Percentiles rank a stretch among this genome's conserved stretches.
phyloP scores from a whole-genome alignment of 2,329 filamentous ascomycete genomes.

The Monilinia polystroma region DNA sequence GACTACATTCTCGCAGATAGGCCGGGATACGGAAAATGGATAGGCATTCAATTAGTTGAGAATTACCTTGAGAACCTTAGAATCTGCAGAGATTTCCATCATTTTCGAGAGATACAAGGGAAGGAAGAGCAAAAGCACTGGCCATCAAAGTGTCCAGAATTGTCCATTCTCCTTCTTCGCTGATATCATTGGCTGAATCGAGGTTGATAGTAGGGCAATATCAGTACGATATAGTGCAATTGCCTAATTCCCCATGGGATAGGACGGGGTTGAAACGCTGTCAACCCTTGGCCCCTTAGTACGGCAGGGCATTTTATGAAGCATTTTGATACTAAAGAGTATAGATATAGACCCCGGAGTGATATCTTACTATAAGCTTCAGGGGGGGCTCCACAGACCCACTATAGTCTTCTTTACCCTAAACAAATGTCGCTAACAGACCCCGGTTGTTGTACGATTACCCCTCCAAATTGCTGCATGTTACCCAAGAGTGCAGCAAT shows the following conservation, averaged over 20 bases:
- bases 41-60: not conserved
- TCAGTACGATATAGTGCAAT: not conserved
- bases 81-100: not conserved
- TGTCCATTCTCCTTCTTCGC: not conserved
- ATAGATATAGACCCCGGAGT: not conserved
- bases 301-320: not conserved
- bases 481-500: not conserved
- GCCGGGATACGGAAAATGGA: constrained; percentile 8
- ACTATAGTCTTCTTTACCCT: constrained; percentile 18
- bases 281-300: constrained; percentile 3
- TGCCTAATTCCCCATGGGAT: not conserved
- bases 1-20: not conserved
- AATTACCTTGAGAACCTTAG: not conserved
- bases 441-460: not conserved
- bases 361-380: not conserved
- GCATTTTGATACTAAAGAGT: not conserved
- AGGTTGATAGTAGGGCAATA: constrained; percentile 2
- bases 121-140: not conserved
- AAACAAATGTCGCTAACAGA: constrained; percentile 5
- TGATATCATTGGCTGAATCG: not conserved
- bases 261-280: not conserved
- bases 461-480: constrained; percentile 13
- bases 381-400: not conserved
- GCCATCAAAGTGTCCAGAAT: not conserved
- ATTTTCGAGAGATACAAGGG: not conserved